phyloP scores from a whole-genome alignment of 257 asterid species.

The Cinchona pubescens region DNA sequence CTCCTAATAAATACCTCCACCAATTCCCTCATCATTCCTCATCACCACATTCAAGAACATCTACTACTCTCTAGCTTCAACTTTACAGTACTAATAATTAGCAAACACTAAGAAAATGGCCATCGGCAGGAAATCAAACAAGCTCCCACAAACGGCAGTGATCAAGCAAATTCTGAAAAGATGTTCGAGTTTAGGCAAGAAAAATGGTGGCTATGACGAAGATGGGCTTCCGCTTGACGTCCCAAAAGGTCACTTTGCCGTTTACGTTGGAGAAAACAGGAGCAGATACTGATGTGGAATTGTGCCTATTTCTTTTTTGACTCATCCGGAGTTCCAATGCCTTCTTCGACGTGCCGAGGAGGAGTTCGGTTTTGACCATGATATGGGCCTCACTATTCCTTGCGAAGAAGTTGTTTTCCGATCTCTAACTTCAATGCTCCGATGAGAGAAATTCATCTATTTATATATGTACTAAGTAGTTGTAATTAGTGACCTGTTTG shows the following conservation, averaged over 20 bases:
- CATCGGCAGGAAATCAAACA: slow-evolving; percentile 37
- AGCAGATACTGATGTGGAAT: slow-evolving; percentile 45
- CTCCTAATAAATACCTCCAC: slow-evolving; percentile 49
- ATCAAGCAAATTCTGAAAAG: slow-evolving; percentile 42
- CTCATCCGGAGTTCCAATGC: slow-evolving; percentile 42
- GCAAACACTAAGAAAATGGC: slow-evolving; percentile 24
- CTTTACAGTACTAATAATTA: neutral
- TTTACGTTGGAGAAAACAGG: slow-evolving; percentile 45
- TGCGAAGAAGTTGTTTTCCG: slow-evolving; percentile 47
- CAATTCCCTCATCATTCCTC: slow-evolving; percentile 18
- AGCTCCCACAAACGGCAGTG: slow-evolving; percentile 34
- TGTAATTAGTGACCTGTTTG: slow-evolving; percentile 2
- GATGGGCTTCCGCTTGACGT: slow-evolving; percentile 42
- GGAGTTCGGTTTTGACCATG: slow-evolving; percentile 49
- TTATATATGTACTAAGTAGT: neutral
- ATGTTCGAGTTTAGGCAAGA: slow-evolving; percentile 51
- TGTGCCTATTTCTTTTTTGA: slow-evolving; percentile 43
- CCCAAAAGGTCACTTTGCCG: slow-evolving; percentile 54
- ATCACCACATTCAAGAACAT: slow-evolving; percentile 11
- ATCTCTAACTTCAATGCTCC: slow-evolving; percentile 45
- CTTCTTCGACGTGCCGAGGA: slow-evolving; percentile 46
- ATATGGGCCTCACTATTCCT: slow-evolving; percentile 50
- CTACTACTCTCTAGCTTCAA: neutral
- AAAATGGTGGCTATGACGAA: slow-evolving; percentile 24
- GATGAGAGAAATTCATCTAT: slow-evolving; percentile 26